phyloP scores from a whole-genome alignment of 129 eudicot genomes.

The Deinandra increscens region DNA sequence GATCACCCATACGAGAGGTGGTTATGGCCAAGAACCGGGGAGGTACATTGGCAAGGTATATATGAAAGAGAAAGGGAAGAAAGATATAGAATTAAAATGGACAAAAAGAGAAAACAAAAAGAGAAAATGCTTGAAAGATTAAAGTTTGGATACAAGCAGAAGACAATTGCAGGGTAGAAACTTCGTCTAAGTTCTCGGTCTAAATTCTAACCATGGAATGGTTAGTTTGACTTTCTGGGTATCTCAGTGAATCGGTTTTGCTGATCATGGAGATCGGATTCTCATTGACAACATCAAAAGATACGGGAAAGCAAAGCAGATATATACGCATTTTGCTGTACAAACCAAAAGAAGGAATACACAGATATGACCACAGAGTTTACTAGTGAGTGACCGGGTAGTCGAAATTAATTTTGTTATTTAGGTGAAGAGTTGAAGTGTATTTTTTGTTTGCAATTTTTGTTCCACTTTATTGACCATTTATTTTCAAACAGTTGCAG shows the following conservation, averaged over 20 bases:
- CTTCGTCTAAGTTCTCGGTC: neutral
- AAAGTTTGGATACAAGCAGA: conserved; percentile 78
- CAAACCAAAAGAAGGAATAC: conserved; percentile 34
- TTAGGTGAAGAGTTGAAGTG: conserved; percentile 27
- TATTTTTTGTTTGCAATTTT: neutral
- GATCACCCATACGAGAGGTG: conserved; percentile 66
- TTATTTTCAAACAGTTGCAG: neutral
- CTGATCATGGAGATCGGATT: conserved; percentile 11
- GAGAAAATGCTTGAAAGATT: conserved; percentile 74
- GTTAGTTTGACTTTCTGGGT: neutral
- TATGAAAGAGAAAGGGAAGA: conserved; percentile 93
- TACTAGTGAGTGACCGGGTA: neutral
- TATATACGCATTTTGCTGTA: neutral
- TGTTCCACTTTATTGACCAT: neutral
- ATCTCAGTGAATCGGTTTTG: neutral
- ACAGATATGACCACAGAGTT: conserved; percentile 8
- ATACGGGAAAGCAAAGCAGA: neutral
- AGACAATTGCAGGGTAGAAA: conserved; percentile 67
- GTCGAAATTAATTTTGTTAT: conserved; percentile 24
- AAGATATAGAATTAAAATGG: conserved; percentile 86
- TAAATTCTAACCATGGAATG: conserved; percentile 21
- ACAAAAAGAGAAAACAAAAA: conserved; percentile 84
- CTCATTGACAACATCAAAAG: neutral
- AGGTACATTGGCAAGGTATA: conserved; percentile 92
- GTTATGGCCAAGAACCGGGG: conserved; percentile 98